These are phyloP conservation scores for Pestalotiopsis fici DNA, from an alignment of 2,329 filamentous ascomycete genomes.

Conservation along the genomic window DNA sequence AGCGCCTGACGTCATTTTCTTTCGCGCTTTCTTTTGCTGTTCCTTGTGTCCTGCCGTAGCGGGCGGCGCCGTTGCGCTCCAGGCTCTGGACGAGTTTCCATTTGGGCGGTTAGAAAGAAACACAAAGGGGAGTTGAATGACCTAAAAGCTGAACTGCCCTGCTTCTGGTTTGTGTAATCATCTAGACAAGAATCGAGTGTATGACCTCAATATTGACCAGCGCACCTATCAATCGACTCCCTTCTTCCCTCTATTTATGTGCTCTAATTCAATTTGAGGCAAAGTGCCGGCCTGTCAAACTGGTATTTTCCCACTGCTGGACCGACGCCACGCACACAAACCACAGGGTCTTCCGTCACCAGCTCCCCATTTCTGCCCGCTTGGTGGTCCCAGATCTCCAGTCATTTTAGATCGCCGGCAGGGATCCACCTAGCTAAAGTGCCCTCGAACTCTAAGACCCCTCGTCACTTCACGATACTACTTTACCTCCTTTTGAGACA, in stretches of 20 bases:
- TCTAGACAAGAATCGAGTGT: neutral
- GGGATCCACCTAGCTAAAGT: neutral
- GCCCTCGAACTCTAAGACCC: neutral
- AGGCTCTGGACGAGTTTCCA: neutral
- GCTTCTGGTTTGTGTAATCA: neutral
- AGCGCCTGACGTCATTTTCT: neutral
- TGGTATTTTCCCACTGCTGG: neutral
- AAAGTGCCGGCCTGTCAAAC: neutral
- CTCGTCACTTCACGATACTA: neutral
- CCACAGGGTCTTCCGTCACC: neutral
- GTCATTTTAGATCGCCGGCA: neutral
- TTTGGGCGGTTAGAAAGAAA: neutral
- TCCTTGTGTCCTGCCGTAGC: neutral
- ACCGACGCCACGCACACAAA: neutral
- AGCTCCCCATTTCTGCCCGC: neutral
- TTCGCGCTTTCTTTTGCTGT: neutral
- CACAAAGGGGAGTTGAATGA: neutral
- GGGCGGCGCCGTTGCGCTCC: neutral
- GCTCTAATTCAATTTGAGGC: neutral
- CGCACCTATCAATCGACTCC: neutral
- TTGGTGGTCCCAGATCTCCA: neutral
- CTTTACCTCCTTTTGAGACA: neutral
- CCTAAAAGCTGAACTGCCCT: neutral
- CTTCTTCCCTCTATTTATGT: neutral
- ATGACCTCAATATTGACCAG: conserved; percentile 3